Evolutionary conservation across 2,329 filamentous ascomycete species (phyloP).

Genomic region (Cercospora sesami): DNA sequence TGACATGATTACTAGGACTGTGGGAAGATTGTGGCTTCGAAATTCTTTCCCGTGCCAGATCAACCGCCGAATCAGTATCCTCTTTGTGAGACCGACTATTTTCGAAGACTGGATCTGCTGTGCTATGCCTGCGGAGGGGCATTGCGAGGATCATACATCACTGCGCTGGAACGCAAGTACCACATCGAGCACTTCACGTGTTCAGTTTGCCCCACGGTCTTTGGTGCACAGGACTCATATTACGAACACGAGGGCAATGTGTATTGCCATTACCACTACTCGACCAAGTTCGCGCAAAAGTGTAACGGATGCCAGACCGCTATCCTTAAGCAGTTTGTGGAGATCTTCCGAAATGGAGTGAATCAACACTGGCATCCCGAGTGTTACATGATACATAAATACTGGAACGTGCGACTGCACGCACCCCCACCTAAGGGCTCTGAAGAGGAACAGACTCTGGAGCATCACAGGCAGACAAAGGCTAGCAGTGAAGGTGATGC

Average conservation of each 20-base stretch:
- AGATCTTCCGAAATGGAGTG: constrained; percentile 95
- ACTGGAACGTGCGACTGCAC: constrained; percentile 91
- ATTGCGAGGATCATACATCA: constrained; percentile 95
- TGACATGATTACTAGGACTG: constrained; percentile 70
- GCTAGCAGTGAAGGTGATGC: constrained; percentile 54
- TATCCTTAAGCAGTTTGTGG: constrained; percentile 97
- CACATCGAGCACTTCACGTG: constrained; percentile 99
- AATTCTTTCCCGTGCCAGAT: constrained; percentile 96
- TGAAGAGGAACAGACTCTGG: constrained; percentile 35
- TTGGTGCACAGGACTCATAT: constrained; percentile 96
- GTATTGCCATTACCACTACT: constrained; percentile 99
- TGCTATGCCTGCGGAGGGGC: constrained; percentile 92
- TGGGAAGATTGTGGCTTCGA: constrained; percentile 93
- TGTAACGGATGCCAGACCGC: constrained; percentile 97
- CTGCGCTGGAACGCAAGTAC: constrained; percentile 94
- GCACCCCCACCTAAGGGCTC: constrained; percentile 43
- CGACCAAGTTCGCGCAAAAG: constrained; percentile 90
- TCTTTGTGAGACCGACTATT: constrained; percentile 97
- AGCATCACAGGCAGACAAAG: constrained; percentile 30
- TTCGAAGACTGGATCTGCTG: constrained; percentile 83
- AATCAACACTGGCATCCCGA: constrained; percentile 99
- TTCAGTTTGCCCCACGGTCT: constrained; percentile 94
- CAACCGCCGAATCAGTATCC: constrained; percentile 89
- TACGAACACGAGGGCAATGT: constrained; percentile 97
- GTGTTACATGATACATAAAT: constrained; percentile 99